Evolutionary conservation across 257 asterid genomes (phyloP).

Genomic region (Cinchona pubescens): DNA sequence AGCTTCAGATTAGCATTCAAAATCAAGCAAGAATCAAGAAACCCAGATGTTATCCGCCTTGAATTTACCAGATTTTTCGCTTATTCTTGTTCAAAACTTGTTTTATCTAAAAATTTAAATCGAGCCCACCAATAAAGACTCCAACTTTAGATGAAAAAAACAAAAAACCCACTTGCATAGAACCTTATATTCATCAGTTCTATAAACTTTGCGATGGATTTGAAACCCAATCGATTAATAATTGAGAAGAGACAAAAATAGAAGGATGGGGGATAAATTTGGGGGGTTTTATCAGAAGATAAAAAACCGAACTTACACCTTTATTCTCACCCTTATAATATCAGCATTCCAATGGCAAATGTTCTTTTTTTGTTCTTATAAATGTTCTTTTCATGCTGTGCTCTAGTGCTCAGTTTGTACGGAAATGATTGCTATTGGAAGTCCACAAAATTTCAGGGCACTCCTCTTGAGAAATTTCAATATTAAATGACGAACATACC

Average conservation of each 20-base stretch:
- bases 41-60: neutral
- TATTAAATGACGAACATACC: neutral
- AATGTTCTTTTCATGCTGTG: neutral
- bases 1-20: neutral
- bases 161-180: neutral
- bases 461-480: no score
- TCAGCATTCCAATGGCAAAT: no score
- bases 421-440: neutral
- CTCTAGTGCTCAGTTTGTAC: neutral
- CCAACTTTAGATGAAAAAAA: neutral
- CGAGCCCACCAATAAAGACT: conserved; percentile 2
- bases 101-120: neutral
- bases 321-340: conserved; percentile 1
- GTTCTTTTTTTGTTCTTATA: no score
- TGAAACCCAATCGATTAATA: neutral
- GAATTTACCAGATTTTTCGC: neutral
- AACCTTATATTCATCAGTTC: neutral
- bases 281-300: conserved; percentile 15
- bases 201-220: neutral
- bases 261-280: neutral
- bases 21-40: conserved; percentile 2
- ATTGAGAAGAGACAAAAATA: conserved; percentile 1
- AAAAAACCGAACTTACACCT: neutral
- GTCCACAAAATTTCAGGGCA: no score
- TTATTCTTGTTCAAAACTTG: neutral